Percentiles rank a stretch among this genome's conserved stretches.
These are phyloP conservation scores for Aspergillus avenaceus DNA, from an alignment of 495 filamentous ascomycete genomes.

Conservation along the genomic window DNA sequence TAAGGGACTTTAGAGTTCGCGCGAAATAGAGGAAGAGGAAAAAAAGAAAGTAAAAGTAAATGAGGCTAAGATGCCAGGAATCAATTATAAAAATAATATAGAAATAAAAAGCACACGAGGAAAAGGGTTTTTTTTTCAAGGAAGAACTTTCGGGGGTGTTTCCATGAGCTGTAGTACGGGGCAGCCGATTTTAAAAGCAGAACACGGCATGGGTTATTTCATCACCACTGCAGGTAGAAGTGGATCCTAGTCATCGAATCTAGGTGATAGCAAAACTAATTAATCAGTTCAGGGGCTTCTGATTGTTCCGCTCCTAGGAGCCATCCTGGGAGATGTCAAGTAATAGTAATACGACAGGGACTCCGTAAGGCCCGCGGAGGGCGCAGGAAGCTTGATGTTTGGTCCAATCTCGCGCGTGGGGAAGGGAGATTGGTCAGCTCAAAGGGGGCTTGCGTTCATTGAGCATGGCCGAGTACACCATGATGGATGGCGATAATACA, in stretches of 20 bases:
- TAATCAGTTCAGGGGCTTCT: not conserved
- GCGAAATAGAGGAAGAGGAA: conserved; percentile 2
- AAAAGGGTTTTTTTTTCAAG: not conserved
- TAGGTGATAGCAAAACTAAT: conserved; percentile 14
- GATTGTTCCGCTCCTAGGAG: not conserved
- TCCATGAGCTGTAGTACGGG: conserved; percentile 1
- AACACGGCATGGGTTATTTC: not conserved
- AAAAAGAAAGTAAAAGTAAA: conserved; percentile 9
- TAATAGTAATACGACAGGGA: conserved; percentile 3
- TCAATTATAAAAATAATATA: conserved; percentile 2
- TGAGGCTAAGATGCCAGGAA: conserved; percentile 2
- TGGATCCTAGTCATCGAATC: conserved; percentile 13
- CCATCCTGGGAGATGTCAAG: not conserved
- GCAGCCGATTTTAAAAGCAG: conserved; percentile 6
- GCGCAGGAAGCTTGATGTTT: conserved; percentile 1
- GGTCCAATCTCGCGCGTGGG: not conserved
- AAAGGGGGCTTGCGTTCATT: not conserved
- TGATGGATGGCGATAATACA: not conserved
- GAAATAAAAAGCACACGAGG: not conserved
- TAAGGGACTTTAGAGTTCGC: too few relatives aligned
- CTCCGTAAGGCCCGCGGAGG: conserved; percentile 6
- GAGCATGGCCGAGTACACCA: not conserved
- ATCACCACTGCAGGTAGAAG: not conserved
- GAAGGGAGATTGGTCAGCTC: not conserved
- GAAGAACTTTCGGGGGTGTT: not conserved